These are phyloP conservation scores for Picocystis sp. DNA, from an alignment of 163 green algal genomes.

Conservation along the genomic window DNA sequence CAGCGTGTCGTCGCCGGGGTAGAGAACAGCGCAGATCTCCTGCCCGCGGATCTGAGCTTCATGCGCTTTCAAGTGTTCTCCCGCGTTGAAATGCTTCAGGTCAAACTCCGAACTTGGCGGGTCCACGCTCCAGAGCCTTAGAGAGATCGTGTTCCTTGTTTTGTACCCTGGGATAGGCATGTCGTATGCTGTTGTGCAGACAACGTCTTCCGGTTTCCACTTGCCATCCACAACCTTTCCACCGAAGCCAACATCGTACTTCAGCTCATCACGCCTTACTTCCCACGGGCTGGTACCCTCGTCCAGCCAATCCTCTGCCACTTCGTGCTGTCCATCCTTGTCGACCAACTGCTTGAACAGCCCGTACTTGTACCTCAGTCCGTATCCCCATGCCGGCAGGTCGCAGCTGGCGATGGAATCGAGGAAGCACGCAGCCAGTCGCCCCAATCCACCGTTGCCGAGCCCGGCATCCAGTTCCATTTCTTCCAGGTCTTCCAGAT, in stretches of 20 bases:
- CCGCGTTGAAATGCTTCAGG: slow-evolving; percentile 40
- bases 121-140: slow-evolving; percentile 42
- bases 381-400: slow-evolving; percentile 84
- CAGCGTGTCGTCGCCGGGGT: slow-evolving; percentile 78
- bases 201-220: slow-evolving; percentile 14
- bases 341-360: slow-evolving; percentile 81
- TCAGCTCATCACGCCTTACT: slow-evolving; percentile 42
- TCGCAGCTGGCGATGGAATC: slow-evolving; percentile 86
- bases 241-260: slow-evolving; percentile 43
- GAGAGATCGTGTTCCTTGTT: slow-evolving; percentile 43
- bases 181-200: slow-evolving; percentile 44
- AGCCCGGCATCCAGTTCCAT: slow-evolving; percentile 63
- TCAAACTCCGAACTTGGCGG: slow-evolving; percentile 29
- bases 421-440: slow-evolving; percentile 89
- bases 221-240: slow-evolving; percentile 27
- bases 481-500: slow-evolving; percentile 30
- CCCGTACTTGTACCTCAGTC: slow-evolving; percentile 88
- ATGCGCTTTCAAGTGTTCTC: slow-evolving; percentile 24
- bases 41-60: slow-evolving; percentile 48
- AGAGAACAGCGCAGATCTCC: slow-evolving; percentile 77
- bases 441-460: slow-evolving; percentile 83
- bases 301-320: slow-evolving; percentile 84
- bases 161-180: slow-evolving; percentile 45
- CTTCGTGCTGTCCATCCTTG: slow-evolving; percentile 32
- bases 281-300: slow-evolving; percentile 78